These are phyloP conservation scores for Cystobasidium slooffiae DNA, from an alignment of 1,284 basidiomycete species.

Conservation along the genomic window DNA sequence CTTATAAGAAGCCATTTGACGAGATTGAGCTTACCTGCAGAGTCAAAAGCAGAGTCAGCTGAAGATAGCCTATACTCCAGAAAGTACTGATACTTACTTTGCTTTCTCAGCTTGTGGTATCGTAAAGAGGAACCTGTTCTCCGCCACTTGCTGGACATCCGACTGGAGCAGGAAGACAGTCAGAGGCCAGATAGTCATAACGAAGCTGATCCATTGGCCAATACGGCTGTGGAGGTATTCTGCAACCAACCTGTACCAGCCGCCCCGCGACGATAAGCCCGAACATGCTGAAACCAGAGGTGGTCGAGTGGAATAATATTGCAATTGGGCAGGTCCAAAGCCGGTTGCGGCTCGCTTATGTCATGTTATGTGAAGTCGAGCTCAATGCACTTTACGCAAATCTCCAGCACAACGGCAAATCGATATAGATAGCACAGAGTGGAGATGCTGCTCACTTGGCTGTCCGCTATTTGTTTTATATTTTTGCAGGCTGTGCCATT, in stretches of 20 bases:
- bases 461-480: too few relatives aligned
- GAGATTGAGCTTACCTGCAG: background rate
- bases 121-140: constrained; percentile 37
- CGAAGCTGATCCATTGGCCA: too few relatives aligned
- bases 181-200: background rate
- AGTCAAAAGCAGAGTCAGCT: background rate
- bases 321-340: too few relatives aligned
- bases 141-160: constrained; percentile 43
- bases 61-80: background rate
- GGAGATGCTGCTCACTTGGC: too few relatives aligned
- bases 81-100: constrained; percentile 12
- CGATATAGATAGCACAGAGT: too few relatives aligned
- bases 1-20: background rate
- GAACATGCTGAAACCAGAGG: constrained; percentile 36
- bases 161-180: constrained; percentile 9
- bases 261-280: constrained; percentile 34
- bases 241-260: constrained; percentile 36
- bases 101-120: constrained; percentile 29
- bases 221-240: too few relatives aligned
- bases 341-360: too few relatives aligned
- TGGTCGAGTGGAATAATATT: too few relatives aligned
- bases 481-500: too few relatives aligned
- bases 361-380: too few relatives aligned
- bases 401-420: too few relatives aligned
- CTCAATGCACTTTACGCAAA: too few relatives aligned